Conservation (phyloP, 805 yeast genomes). For the Wickerhamomyces rabaulensis region DNA sequence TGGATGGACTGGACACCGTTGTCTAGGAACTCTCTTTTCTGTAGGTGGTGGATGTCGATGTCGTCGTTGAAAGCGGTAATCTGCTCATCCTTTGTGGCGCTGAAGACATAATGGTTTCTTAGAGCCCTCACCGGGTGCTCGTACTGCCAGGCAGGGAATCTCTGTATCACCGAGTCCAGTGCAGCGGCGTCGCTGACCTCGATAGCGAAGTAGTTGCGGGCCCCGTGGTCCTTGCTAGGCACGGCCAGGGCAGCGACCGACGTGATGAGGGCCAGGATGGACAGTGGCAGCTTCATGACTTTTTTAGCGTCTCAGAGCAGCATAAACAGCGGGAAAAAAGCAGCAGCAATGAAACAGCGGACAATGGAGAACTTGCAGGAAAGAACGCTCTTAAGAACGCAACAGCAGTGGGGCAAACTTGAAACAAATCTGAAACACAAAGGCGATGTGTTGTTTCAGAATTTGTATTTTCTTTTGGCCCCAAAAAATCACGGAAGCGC, state of each 20-base stretch:
- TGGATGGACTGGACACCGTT: constrained; percentile 44
- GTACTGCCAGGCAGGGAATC: constrained; percentile 43
- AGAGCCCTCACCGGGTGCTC: constrained; percentile 64
- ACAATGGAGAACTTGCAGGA: too few relatives aligned
- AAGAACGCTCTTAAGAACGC: too few relatives aligned
- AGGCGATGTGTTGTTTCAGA: too few relatives aligned
- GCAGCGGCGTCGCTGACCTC: constrained; percentile 38
- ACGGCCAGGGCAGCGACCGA: constrained; percentile 9
- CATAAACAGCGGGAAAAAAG: neutral
- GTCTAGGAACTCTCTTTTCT: constrained; percentile 14
- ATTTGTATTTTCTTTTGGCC: too few relatives aligned
- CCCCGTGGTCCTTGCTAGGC: constrained; percentile 44
- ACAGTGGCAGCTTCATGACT: neutral
- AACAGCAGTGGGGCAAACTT: too few relatives aligned
- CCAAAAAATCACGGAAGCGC: too few relatives aligned
- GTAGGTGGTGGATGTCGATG: constrained; percentile 11
- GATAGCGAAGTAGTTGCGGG: constrained; percentile 56
- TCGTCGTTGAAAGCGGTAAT: constrained; percentile 9
- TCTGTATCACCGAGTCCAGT: constrained; percentile 27
- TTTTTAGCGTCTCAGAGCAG: neutral
- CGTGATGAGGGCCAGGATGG: neutral
- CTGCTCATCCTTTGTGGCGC: constrained; percentile 33
- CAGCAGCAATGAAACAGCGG: too few relatives aligned
- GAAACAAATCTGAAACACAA: too few relatives aligned
- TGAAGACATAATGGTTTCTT: constrained; percentile 62